Conservation (phyloP, 1,284 basidiomycete species). For the Ceraceosorus guamensis region DNA sequence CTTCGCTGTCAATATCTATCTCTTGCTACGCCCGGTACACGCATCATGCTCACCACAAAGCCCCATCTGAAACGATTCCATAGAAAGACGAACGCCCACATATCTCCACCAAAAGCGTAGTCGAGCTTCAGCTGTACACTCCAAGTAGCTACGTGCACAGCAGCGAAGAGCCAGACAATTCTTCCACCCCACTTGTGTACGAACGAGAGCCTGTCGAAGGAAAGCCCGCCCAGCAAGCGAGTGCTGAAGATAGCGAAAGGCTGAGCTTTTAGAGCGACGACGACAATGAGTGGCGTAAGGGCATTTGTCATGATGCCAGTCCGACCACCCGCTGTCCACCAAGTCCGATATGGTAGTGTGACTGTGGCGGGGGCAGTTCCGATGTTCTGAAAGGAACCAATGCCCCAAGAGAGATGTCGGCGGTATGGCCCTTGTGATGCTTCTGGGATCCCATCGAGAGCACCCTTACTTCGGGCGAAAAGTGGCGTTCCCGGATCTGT, state of each 20-base stretch:
- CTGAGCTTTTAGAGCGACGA: conserved; percentile 71
- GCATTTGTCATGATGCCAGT: conserved; percentile 72
- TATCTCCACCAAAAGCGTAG: conserved; percentile 54
- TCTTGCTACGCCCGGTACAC: too few relatives aligned
- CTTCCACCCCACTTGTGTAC: conserved; percentile 68
- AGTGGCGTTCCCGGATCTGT: conserved; percentile 10
- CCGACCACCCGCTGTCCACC: conserved; percentile 69
- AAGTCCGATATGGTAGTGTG: conserved; percentile 64
- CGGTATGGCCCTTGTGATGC: conserved; percentile 1
- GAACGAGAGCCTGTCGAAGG: conserved; percentile 69
- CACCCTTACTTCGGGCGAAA: neutral
- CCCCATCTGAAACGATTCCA: conserved; percentile 69
- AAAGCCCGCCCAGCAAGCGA: conserved; percentile 61
- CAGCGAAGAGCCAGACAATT: conserved; percentile 65
- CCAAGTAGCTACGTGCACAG: conserved; percentile 68
- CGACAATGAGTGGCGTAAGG: conserved; percentile 66
- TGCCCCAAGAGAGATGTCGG: conserved; percentile 34
- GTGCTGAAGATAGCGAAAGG: conserved; percentile 74
- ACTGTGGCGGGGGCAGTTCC: conserved; percentile 50
- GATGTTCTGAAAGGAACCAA: conserved; percentile 27
- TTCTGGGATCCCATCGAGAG: neutral
- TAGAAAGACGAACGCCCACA: conserved; percentile 61
- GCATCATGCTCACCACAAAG: conserved; percentile 57
- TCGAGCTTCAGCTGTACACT: conserved; percentile 60
- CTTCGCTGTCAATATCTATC: too few relatives aligned